A percentile compares a stretch with the other conserved stretches of the same genome.
These are phyloP conservation scores for Penicillium cinerascens DNA, from an alignment of 495 filamentous ascomycete genomes.

Conservation along the genomic window DNA sequence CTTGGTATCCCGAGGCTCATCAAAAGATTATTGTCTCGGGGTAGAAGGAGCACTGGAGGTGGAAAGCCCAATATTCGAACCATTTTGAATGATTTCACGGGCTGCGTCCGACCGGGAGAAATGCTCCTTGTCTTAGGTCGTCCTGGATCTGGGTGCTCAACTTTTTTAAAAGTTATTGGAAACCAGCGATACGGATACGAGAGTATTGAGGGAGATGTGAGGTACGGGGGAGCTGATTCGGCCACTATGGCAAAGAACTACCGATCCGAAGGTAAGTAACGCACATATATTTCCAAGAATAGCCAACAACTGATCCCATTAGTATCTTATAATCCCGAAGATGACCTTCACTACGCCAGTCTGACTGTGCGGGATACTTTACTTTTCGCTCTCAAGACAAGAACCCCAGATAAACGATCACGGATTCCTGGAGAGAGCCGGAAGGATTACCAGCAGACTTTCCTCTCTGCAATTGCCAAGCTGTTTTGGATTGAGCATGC, in stretches of 20 bases:
- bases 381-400: conserved; percentile 64
- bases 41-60: conserved; percentile 37
- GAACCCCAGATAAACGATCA: conserved; percentile 63
- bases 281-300: not conserved
- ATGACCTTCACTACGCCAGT: conserved; percentile 73
- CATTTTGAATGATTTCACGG: conserved; percentile 61
- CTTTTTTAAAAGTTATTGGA: conserved; percentile 65
- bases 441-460: conserved; percentile 60
- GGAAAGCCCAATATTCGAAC: conserved; percentile 55
- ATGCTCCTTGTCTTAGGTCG: conserved; percentile 66
- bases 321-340: conserved; percentile 66
- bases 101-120: conserved; percentile 46
- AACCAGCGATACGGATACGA: conserved; percentile 65
- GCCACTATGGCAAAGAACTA: conserved; percentile 59
- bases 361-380: conserved; percentile 68
- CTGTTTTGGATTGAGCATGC: conserved; percentile 77
- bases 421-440: conserved; percentile 56
- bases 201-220: conserved; percentile 58
- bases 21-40: conserved; percentile 42
- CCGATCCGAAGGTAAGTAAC: conserved; percentile 52
- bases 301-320: not conserved
- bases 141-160: conserved; percentile 69
- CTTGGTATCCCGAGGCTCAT: conserved; percentile 52
- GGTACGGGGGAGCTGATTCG: conserved; percentile 60
- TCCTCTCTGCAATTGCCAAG: conserved; percentile 67